These are phyloP conservation scores for Tylopilus microsporus DNA, from an alignment of 1,284 basidiomycete genomes.

Conservation along the genomic window DNA sequence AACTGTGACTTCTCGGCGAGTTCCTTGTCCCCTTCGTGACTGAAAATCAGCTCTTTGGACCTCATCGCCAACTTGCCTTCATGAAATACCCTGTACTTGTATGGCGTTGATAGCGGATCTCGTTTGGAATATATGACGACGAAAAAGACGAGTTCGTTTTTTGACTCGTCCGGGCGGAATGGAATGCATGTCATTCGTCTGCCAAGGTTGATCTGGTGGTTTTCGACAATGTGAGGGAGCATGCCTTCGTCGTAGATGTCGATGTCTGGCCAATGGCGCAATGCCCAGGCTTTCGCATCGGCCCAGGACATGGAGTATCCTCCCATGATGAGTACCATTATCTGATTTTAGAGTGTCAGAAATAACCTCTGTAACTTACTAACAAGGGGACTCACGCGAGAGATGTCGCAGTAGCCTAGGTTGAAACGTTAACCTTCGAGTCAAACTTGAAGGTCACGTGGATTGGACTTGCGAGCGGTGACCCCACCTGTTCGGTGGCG, in stretches of 20 bases:
- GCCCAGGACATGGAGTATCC: neutral
- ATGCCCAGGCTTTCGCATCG: neutral
- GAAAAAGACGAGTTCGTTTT: neutral
- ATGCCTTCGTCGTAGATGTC: neutral
- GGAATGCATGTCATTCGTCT: neutral
- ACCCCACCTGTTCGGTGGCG: too few species aligned
- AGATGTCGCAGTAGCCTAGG: too few species aligned
- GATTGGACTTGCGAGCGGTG: too few species aligned
- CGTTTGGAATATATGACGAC: neutral
- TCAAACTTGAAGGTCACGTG: too few species aligned
- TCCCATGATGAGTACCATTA: neutral
- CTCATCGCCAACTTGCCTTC: neutral
- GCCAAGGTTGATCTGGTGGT: neutral
- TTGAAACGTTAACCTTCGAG: too few species aligned
- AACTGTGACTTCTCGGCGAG: neutral
- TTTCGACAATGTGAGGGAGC: neutral
- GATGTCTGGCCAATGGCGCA: conserved; percentile 1
- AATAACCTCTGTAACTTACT: too few species aligned
- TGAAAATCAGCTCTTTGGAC: neutral
- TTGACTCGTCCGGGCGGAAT: neutral
- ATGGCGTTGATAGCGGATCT: neutral
- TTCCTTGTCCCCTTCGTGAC: neutral
- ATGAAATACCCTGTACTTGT: neutral
- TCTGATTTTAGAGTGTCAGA: neutral
- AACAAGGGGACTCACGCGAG: too few species aligned